phyloP scores from a whole-genome alignment of 768 basidiomycete species.

The Auricularia auricula-judae region DNA sequence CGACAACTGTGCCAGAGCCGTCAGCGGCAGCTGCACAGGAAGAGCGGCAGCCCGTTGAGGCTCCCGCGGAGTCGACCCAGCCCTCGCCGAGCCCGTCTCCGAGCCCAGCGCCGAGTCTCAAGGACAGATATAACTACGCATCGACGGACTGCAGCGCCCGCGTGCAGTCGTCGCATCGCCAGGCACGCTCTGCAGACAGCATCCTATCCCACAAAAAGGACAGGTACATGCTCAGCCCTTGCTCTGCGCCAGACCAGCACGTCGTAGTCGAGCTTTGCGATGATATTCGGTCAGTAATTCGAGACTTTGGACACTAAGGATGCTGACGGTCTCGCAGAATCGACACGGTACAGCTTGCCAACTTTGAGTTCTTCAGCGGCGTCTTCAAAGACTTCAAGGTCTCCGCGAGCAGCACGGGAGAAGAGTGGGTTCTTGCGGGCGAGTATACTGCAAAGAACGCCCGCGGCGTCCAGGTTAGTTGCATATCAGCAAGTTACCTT shows the following conservation, averaged over 20 bases:
- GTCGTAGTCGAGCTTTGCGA: conserved; percentile 96
- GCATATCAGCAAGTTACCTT: background rate
- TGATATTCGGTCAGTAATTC: conserved; percentile 49
- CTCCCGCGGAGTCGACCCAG: background rate
- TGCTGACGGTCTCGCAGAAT: conserved; percentile 26
- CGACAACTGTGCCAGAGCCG: conserved; percentile 4
- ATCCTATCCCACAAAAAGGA: conserved; percentile 87
- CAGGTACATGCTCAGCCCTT: conserved; percentile 94
- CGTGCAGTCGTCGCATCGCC: conserved; percentile 72
- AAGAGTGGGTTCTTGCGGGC: conserved; percentile 64
- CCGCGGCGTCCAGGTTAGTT: conserved; percentile 76
- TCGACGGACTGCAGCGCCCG: conserved; percentile 87
- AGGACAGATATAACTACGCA: conserved; percentile 92
- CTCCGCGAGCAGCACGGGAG: conserved; percentile 56
- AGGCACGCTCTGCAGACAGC: conserved; percentile 70
- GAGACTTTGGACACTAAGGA: too few relatives aligned
- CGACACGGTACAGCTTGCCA: conserved; percentile 91
- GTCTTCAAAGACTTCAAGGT: conserved; percentile 89
- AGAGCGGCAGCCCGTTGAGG: background rate
- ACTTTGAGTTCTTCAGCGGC: conserved; percentile 96
- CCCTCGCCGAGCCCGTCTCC: conserved; percentile 25
- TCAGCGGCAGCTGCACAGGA: background rate
- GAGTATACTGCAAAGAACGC: conserved; percentile 75
- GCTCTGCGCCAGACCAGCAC: conserved; percentile 53
- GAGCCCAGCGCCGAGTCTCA: conserved; percentile 57